phyloP scores from a whole-genome alignment of 2,329 filamentous ascomycete genomes.

The Colletotrichum shisoi region DNA sequence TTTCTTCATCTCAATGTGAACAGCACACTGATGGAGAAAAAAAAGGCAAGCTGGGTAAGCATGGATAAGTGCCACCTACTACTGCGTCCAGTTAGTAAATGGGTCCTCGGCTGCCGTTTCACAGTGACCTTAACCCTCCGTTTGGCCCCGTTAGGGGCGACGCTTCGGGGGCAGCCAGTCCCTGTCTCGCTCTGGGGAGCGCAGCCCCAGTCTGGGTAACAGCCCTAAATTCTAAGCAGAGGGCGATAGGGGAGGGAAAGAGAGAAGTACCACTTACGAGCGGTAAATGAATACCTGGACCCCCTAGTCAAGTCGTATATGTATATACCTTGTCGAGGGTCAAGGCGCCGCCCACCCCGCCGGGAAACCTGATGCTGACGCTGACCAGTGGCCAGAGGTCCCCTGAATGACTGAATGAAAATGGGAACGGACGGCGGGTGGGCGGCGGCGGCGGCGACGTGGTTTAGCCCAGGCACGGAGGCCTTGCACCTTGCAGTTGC shows the following conservation, averaged over 20 bases:
- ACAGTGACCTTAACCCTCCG: constrained; percentile 36
- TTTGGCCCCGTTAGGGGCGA: constrained; percentile 35
- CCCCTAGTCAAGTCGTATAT: constrained; percentile 22
- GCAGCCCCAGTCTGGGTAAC: constrained; percentile 11
- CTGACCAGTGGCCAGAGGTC: not conserved
- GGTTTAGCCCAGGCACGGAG: constrained; percentile 7
- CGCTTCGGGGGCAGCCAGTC: constrained; percentile 34
- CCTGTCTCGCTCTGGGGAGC: constrained; percentile 15
- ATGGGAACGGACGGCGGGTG: not conserved
- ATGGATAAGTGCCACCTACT: constrained; percentile 15
- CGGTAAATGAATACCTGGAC: not conserved
- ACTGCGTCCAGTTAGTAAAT: not conserved
- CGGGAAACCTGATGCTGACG: constrained; percentile 25
- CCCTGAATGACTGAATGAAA: not conserved
- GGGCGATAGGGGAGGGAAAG: not conserved
- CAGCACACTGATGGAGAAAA: not conserved
- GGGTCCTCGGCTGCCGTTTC: constrained; percentile 34
- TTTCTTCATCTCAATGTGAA: not conserved
- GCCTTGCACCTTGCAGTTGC: not conserved
- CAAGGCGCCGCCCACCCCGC: constrained; percentile 10
- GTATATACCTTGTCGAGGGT: constrained; percentile 15
- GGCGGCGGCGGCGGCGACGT: constrained; percentile 16
- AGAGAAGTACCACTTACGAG: not conserved
- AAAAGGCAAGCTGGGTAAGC: constrained; percentile 5
- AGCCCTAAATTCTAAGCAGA: constrained; percentile 7